Base-by-base conservation (phyloP, 176 grass and related monocot genomes). In the Lolium perenne region DNA sequence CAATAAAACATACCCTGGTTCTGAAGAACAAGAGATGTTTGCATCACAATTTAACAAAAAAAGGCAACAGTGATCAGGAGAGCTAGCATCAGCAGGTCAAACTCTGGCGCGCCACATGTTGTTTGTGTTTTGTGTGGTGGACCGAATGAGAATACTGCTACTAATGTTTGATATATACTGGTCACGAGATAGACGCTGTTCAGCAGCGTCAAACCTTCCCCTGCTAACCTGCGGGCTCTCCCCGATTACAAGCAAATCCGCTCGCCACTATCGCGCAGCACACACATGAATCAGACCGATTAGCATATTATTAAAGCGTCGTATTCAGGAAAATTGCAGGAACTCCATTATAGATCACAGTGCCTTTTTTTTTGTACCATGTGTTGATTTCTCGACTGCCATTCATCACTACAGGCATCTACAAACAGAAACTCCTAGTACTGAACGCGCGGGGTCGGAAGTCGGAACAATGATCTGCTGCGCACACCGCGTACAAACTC, bases 271-370 rank as follows among this genome's bases (percentile, higher is more conserved):
- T 67, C 4, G 10, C 5, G 10, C 18, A 4, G 0, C 6, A 54
- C 32, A 29, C 48, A 22, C 79, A 53, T 54, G 15, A 46, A 69
- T 68, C 63, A 22, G 47, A 23, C 50, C n/a, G 4, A 40, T 57
- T 50, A 71, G 48, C 15, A 14, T 48, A 71, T 14, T 38, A 80
- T 8, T 17, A 79, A 79, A 47, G 16, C 21, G 15, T 49, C 12
- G 8, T 75, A 61, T 57, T 25, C 38, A 66, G 68, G 58, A 15
- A 66, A 15, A 66, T 56, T 74, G 57, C 18, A 47, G 57, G 80
- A 76, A 18, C 49, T 50, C 18, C 49, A n/a, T 59, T 38, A 16
- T 8, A 26, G 53, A 82, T 86, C 54, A 32, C 71, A 54, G 12
- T 23, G 55, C 46, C 12, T 49, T 6, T 3, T 72, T 78, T 14